phyloP scores from a whole-genome alignment of 345 rosid species.

The Salix exigua region DNA sequence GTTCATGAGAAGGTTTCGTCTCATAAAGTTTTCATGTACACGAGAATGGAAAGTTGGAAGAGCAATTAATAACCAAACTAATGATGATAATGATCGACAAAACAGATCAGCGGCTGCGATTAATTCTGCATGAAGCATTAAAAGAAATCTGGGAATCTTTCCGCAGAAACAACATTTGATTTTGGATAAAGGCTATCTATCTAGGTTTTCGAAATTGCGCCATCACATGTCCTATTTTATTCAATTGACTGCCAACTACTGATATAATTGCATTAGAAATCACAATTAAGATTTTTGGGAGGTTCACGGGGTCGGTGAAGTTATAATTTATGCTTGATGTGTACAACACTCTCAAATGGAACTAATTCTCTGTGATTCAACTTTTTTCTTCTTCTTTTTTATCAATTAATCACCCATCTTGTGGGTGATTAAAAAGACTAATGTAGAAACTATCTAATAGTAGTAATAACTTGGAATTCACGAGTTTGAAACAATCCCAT shows the following conservation, averaged over 20 bases:
- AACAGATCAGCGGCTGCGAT: neutral
- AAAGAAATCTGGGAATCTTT: neutral
- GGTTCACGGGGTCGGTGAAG: neutral
- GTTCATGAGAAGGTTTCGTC: neutral
- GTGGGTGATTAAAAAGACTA: too few species aligned
- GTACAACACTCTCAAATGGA: too few species aligned
- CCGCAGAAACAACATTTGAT: neutral
- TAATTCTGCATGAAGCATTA: neutral
- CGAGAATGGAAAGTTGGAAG: constrained; percentile 2
- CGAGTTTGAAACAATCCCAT: too few species aligned
- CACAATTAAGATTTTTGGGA: neutral
- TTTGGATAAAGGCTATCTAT: neutral
- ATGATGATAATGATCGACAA: constrained; percentile 5
- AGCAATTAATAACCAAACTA: neutral
- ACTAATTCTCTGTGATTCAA: too few species aligned
- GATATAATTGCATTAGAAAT: neutral
- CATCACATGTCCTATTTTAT: constrained; percentile 4
- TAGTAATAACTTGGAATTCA: too few species aligned
- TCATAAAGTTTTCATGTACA: neutral
- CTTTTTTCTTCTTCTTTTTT: too few species aligned
- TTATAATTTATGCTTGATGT: neutral
- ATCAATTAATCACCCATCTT: too few species aligned
- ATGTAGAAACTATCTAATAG: too few species aligned
- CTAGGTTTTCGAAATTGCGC: neutral
- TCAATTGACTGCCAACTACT: constrained; percentile 13